Conservation (phyloP, 306 rosid genomes). For the Cucumis hystrix region DNA sequence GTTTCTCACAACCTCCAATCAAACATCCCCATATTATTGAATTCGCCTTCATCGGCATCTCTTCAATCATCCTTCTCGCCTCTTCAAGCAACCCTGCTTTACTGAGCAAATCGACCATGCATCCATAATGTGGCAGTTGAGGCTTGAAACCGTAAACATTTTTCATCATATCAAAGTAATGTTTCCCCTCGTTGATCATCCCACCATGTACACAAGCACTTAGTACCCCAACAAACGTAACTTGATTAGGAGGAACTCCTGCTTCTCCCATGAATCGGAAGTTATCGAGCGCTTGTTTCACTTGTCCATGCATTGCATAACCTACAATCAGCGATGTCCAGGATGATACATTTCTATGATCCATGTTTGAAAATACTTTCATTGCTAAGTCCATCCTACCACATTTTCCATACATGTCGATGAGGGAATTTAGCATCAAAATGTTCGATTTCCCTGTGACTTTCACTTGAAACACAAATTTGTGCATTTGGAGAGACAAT, state of each 20-base stretch:
- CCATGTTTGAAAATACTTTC: constrained; percentile 42
- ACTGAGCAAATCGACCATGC: constrained; percentile 69
- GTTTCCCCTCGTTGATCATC: constrained; percentile 45
- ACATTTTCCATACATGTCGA: constrained; percentile 83
- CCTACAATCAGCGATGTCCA: constrained; percentile 87
- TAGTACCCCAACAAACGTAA: constrained; percentile 59
- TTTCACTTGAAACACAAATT: constrained; percentile 38
- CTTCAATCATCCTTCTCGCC: constrained; percentile 52
- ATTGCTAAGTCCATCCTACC: constrained; percentile 63
- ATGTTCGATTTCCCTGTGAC: constrained; percentile 18
- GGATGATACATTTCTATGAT: constrained; percentile 36
- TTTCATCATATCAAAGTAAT: constrained; percentile 56
- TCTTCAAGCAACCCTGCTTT: constrained; percentile 61
- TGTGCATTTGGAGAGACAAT: constrained; percentile 48
- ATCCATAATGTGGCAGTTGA: constrained; percentile 57
- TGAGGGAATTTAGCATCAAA: constrained; percentile 45
- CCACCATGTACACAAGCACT: constrained; percentile 80
- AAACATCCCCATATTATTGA: constrained; percentile 59
- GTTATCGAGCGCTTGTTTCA: constrained; percentile 48
- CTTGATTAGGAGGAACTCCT: constrained; percentile 49
- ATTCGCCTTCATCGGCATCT: constrained; percentile 70
- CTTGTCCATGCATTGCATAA: constrained; percentile 65
- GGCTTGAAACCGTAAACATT: constrained; percentile 38
- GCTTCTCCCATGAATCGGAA: constrained; percentile 45
- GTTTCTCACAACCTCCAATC: constrained; percentile 75